Conservation (phyloP, 441 rosid species). For the Pelargonium exstipulatum region DNA sequence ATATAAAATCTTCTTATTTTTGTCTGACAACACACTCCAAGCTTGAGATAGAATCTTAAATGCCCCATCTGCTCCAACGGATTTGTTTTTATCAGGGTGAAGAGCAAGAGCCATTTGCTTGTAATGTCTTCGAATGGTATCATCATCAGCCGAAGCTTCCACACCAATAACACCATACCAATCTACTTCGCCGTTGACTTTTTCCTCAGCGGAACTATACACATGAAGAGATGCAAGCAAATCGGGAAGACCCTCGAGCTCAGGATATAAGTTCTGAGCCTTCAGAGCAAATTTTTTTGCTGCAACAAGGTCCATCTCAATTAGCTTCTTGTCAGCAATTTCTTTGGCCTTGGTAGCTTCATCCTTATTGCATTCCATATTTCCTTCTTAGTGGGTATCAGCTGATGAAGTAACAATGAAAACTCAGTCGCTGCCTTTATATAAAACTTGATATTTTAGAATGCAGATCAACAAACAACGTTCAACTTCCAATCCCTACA, state of each 20-base stretch:
- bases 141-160: constrained; percentile 46
- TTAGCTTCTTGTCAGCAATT: neutral
- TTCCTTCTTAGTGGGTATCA: neutral
- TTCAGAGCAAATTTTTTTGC: constrained; percentile 28
- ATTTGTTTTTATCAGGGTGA: constrained; percentile 54
- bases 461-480: neutral
- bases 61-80: constrained; percentile 47
- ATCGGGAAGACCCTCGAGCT: constrained; percentile 40
- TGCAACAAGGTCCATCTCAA: neutral
- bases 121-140: constrained; percentile 42
- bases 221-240: constrained; percentile 40
- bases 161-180: constrained; percentile 44
- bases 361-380: neutral
- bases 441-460: neutral
- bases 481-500: neutral
- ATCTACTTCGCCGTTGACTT: constrained; percentile 38
- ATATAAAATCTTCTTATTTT: constrained; percentile 38
- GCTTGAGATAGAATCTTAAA: constrained; percentile 47
- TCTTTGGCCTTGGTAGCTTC: neutral
- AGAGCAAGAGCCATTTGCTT: constrained; percentile 43
- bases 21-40: constrained; percentile 48
- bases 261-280: constrained; percentile 36
- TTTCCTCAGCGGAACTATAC: constrained; percentile 32
- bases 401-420: neutral
- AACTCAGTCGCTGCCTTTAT: neutral